Evolutionary conservation across 2,329 filamentous ascomycete genomes (phyloP).

Genomic region (Nigrospora sphaerica): DNA sequence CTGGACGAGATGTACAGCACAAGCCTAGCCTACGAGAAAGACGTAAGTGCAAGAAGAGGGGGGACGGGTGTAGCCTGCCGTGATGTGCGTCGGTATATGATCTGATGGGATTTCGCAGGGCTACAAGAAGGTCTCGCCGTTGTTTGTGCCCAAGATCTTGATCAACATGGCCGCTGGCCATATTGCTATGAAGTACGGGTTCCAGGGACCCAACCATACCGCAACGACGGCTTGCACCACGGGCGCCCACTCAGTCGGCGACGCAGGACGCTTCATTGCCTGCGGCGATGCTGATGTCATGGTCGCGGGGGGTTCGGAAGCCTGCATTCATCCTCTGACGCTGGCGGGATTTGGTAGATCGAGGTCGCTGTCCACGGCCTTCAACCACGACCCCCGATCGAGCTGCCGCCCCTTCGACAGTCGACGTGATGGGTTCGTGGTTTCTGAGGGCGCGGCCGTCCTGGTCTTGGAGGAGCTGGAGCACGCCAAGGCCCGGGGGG

Average conservation of each 20-base stretch:
- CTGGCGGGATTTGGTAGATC: constrained; percentile 88
- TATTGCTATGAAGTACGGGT: constrained; percentile 85
- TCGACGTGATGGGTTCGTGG: constrained; percentile 77
- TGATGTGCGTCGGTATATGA: constrained; percentile 2
- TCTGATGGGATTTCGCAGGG: constrained; percentile 47
- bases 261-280: constrained; percentile 88
- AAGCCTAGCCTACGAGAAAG: constrained; percentile 65
- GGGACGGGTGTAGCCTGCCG: background rate
- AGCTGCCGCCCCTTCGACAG: constrained; percentile 85
- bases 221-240: constrained; percentile 95
- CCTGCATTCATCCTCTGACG: constrained; percentile 89
- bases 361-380: constrained; percentile 74
- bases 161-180: constrained; percentile 95
- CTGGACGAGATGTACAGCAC: constrained; percentile 86
- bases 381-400: constrained; percentile 62
- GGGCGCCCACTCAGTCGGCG: constrained; percentile 87
- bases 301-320: constrained; percentile 91
- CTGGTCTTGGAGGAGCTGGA: constrained; percentile 84
- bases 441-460: constrained; percentile 86
- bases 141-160: constrained; percentile 87
- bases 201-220: constrained; percentile 86
- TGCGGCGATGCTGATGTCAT: constrained; percentile 90
- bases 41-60: constrained; percentile 40
- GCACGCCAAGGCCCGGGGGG: constrained; percentile 74
- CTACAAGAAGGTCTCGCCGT: constrained; percentile 84